Percentiles rank a stretch among this genome's conserved stretches.
phyloP scores from a whole-genome alignment of 768 basidiomycete species.

The Auriculariales sp. region DNA sequence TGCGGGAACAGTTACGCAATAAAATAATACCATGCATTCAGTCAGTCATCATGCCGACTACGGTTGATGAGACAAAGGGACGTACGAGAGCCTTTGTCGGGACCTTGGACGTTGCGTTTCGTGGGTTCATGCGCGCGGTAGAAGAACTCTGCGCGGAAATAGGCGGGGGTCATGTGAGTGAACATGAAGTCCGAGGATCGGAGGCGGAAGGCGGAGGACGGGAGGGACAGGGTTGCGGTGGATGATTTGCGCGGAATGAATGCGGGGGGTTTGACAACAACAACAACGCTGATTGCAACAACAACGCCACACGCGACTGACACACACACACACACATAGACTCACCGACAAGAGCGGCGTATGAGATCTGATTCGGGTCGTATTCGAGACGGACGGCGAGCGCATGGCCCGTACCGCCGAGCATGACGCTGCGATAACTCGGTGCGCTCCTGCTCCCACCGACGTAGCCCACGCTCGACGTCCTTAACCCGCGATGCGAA shows the following conservation, averaged over 20 bases:
- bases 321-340: too few species aligned
- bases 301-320: neutral
- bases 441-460: slow-evolving; percentile 10
- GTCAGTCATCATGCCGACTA: too few species aligned
- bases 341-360: slow-evolving; percentile 25
- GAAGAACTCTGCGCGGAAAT: slow-evolving; percentile 18
- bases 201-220: too few species aligned
- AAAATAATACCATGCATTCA: too few species aligned
- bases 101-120: slow-evolving; percentile 20
- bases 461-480: slow-evolving; percentile 9
- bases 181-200: neutral
- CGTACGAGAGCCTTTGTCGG: slow-evolving; percentile 20
- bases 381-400: slow-evolving; percentile 26
- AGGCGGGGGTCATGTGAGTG: neutral
- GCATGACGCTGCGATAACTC: slow-evolving; percentile 25
- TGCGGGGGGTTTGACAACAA: neutral
- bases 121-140: slow-evolving; percentile 31
- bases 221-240: too few species aligned
- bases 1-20: too few species aligned
- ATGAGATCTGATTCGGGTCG: slow-evolving; percentile 23
- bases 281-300: neutral
- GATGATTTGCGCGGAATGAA: neutral
- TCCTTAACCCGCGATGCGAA: slow-evolving; percentile 6
- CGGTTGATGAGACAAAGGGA: neutral
- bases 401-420: slow-evolving; percentile 27